phyloP scores from a whole-genome alignment of 1,284 basidiomycete species.

The Ustilago shanxiensis region DNA sequence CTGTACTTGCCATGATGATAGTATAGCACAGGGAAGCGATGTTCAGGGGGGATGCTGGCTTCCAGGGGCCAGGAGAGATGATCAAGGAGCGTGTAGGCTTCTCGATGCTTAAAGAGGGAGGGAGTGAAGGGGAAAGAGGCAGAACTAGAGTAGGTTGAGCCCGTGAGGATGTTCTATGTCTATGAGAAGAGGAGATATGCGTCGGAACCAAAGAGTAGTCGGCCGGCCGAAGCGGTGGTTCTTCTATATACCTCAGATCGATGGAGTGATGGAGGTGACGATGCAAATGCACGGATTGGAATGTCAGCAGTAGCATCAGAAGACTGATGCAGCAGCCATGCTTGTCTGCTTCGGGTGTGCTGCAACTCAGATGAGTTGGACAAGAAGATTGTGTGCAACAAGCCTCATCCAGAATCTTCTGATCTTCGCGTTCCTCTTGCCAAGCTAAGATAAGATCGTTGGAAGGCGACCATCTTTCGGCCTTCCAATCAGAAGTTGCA shows the following conservation, averaged over 20 bases:
- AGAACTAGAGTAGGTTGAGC: not conserved
- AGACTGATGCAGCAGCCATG: not conserved
- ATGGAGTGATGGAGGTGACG: not conserved
- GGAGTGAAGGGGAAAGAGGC: not conserved
- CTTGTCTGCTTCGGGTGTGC: not conserved
- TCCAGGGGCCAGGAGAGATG: not conserved
- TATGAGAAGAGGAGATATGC: not conserved
- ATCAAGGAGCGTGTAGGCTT: not conserved
- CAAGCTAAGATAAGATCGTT: constrained; percentile 13
- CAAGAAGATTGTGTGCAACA: not conserved
- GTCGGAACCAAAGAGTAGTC: not conserved
- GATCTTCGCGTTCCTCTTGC: not conserved
- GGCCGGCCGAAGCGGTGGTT: not conserved
- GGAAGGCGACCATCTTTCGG: not conserved
- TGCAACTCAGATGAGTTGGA: not conserved
- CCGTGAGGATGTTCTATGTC: not conserved
- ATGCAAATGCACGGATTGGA: not conserved
- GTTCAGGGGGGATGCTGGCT: not conserved
- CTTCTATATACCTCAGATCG: constrained; percentile 8
- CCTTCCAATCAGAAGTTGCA: constrained; percentile 6
- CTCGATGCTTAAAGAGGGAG: not conserved
- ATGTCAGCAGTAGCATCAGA: not conserved
- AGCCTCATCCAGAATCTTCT: constrained; percentile 7
- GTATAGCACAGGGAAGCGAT: not conserved
- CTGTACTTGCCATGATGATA: constrained; percentile 5